Base-by-base conservation (phyloP, 306 rosid species). In the Biancaea sappan region DNA sequence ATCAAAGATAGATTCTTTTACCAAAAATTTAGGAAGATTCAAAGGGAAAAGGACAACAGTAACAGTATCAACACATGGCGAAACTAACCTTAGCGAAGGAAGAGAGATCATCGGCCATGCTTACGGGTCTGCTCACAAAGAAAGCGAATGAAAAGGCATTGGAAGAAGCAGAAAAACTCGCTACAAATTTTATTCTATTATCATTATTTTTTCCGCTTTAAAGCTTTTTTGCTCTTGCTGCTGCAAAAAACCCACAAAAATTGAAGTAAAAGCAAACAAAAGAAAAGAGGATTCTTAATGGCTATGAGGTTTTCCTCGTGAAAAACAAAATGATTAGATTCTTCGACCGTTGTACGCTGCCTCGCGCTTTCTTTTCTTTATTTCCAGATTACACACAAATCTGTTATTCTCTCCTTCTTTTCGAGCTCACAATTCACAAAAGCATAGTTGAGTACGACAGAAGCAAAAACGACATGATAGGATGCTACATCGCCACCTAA, bases 21-120 rank as follows among this genome's bases (percentile, higher is more conserved):
- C 67, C 67, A 0, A 16, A 61, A 14, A 32, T 9, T 10, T 61
- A 18, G 68, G 67, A 62, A 63, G 73, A 66, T 72, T 75, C 48
- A 66, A 79, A 57, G 74, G 54, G 10, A 31, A 76, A 16, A 65
- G 3, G 64, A 79, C 57, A 82, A 82, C 28, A 46, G 68, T 72
- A 41, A n/a, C n/a, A n/a, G n/a, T n/a, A n/a, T n/a, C 50, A 37
- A 37, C 56, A 52, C 40, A 50, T 35, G 46, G 60, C 13, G 40
- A 4, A 60, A 35, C 83, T 51, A 40, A 94, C 99, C 98, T 95
- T 92, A 67, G 91, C 60, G 81, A 84, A 88, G 88, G 86, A 88
- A 80, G 81, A 77, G 34, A 77, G 88, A 82, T 90, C 96, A 72
- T 92, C 97, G 10, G 98, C 98, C 99, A 95, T 95, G 81, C 89